phyloP scores from a whole-genome alignment of 208 protist genomes.

The Wallacemonas rigidus region DNA sequence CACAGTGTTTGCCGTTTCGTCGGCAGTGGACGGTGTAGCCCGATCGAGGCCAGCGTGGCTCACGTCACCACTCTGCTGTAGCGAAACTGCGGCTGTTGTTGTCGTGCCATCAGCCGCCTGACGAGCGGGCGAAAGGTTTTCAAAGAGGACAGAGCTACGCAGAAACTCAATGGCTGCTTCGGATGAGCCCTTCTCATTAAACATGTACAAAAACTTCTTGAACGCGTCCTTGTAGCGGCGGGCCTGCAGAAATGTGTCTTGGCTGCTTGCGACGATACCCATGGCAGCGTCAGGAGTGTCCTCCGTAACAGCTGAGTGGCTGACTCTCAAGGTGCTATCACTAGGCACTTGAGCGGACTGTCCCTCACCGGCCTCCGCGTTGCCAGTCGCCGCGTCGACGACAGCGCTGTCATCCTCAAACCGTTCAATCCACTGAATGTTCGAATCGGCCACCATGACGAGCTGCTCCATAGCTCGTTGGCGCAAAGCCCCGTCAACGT shows the following conservation, averaged over 20 bases:
- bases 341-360: neutral
- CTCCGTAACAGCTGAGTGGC: neutral
- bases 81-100: neutral
- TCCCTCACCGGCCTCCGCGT: neutral
- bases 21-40: too few relatives aligned
- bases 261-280: neutral
- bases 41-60: neutral
- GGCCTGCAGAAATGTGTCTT: constrained; percentile 50
- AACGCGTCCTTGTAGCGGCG: constrained; percentile 72
- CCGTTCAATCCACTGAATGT: constrained; percentile 86
- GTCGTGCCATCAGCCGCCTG: neutral
- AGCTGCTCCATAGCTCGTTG: constrained; percentile 64
- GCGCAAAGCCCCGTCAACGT: constrained; percentile 53
- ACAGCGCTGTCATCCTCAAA: constrained; percentile 54
- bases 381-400: neutral
- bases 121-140: neutral
- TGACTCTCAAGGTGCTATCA: neutral
- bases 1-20: too few relatives aligned
- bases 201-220: constrained; percentile 65
- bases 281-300: neutral
- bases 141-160: constrained; percentile 30
- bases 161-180: constrained; percentile 68
- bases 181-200: constrained; percentile 59
- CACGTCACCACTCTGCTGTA: neutral
- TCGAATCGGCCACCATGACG: constrained; percentile 73